Base-by-base conservation (phyloP, 1,139 yeast genomes). In the Saccharomyces hybrid region DNA sequence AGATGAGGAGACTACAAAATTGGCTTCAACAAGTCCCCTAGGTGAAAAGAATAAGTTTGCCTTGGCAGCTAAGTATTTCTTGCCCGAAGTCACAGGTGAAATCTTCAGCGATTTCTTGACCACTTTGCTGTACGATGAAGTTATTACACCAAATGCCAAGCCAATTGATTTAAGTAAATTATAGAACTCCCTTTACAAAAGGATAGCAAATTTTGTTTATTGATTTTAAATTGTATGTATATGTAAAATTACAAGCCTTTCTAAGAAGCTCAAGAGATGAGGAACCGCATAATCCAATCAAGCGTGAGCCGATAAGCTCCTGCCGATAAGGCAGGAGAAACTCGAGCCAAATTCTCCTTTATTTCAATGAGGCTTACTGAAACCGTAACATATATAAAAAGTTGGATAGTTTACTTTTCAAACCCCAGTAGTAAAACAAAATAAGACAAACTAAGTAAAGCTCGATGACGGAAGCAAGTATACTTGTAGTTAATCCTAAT, bases 91-190 rank as follows among this genome's bases (percentile, higher is more conserved):
- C 64, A 81, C 82, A 65, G 86, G 86, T 58, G 78, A 78, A 62
- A 83, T 80, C 63, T 82, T 83, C 72, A 80, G 86, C 54, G 89
- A 84, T 67, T 85, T 85, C 70, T 80, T 85, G 62, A 85, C 91
- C 54, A 81, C 84, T 42, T 73, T 82, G 65, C 73, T 83, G 65
- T 84, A 84, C 70, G 86, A 83, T 61, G 84, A 83, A 56, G 79
- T 85, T 57, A 78, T 84, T 57, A 82, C 78, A 2, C 58, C 70
- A 34, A 73, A 72, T 49, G 62, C 64, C 38, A 47, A 55, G 16
- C 73, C 75, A 52, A 57, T 72, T 53, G 77, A 74, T 57, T 62
- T 76, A 53, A 52, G 61, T 11, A 62, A 71, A 23, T 66, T 76
- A 58, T 55, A 42, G 47, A 42, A 6, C 38, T 32, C 38, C 7